A percentile compares a stretch with the other conserved stretches of the same genome.
phyloP scores from a whole-genome alignment of 2,329 filamentous ascomycete genomes.

The Claviceps sorghi region DNA sequence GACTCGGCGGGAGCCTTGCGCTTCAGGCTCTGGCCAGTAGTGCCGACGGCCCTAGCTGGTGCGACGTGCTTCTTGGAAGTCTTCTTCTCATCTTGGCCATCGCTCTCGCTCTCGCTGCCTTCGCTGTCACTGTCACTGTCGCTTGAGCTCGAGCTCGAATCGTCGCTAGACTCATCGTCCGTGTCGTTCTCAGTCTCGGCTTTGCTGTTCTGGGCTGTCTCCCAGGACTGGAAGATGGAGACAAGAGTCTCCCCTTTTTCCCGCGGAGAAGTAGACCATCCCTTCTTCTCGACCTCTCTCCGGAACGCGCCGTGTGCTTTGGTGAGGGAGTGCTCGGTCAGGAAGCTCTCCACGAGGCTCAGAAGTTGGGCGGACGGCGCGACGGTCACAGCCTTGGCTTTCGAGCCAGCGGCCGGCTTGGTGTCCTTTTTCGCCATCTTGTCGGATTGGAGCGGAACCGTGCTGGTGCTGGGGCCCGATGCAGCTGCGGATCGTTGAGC shows the following conservation, averaged over 20 bases:
- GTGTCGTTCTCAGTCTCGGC: conserved; percentile 11
- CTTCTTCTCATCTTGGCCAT: conserved; percentile 9
- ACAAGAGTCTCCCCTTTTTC: conserved; percentile 27
- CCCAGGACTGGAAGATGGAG: conserved; percentile 37
- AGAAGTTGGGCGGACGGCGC: conserved; percentile 48
- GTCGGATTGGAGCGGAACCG: neutral
- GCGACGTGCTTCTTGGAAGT: conserved; percentile 8
- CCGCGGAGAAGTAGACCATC: conserved; percentile 21
- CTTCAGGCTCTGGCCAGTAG: conserved; percentile 20
- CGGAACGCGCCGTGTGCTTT: conserved; percentile 46
- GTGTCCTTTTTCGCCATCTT: conserved; percentile 23
- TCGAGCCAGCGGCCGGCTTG: conserved; percentile 10
- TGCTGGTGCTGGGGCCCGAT: neutral
- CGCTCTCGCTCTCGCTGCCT: conserved; percentile 14
- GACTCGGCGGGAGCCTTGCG: conserved; percentile 23
- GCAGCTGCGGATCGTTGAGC: neutral
- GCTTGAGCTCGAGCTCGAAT: conserved; percentile 17
- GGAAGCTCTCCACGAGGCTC: conserved; percentile 51
- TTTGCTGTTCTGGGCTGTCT: conserved; percentile 16
- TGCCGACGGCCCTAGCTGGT: conserved; percentile 9
- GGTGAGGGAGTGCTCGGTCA: conserved; percentile 50
- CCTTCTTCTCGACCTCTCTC: conserved; percentile 44
- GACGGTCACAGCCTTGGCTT: conserved; percentile 12
- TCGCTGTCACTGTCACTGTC: conserved; percentile 15
- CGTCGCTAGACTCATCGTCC: conserved; percentile 18